Percentiles rank a stretch among this genome's conserved stretches.
Evolutionary conservation across 202 grass and related monocot species (phyloP).

Genomic region (Saccharum hybrid): DNA sequence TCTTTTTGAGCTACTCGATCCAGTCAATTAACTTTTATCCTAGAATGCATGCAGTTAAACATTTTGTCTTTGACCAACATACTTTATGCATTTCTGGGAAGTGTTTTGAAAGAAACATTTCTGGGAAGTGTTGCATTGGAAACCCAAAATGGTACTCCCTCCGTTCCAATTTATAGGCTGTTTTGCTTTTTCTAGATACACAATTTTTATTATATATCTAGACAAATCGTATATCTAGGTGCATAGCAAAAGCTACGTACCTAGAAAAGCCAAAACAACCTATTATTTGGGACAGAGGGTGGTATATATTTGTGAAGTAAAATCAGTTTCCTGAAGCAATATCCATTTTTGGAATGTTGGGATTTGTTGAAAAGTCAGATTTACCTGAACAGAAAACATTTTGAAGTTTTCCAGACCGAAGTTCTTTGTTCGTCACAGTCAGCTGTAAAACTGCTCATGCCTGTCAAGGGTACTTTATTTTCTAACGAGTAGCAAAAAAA

Average conservation of each 20-base stretch:
- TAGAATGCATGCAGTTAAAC: background rate
- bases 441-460: background rate
- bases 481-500: conserved; percentile 15
- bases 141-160: background rate
- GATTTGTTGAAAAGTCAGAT: conserved; percentile 11
- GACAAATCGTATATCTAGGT: too few relatives aligned
- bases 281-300: too few relatives aligned
- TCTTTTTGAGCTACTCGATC: conserved; percentile 13
- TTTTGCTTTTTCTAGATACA: too few relatives aligned
- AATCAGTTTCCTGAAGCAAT: background rate
- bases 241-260: too few relatives aligned
- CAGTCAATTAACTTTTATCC: background rate
- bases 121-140: background rate
- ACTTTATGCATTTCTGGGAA: conserved; percentile 6
- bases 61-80: background rate
- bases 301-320: background rate
- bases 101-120: too few relatives aligned
- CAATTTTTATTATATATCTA: too few relatives aligned
- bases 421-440: too few relatives aligned
- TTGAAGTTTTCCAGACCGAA: background rate
- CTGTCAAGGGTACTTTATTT: conserved; percentile 3
- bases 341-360: background rate
- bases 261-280: background rate
- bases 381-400: conserved; percentile 24
- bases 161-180: too few relatives aligned